These are phyloP conservation scores for Aotearoamyces nothofagi DNA, from an alignment of 2,329 filamentous ascomycete species.

Conservation along the genomic window DNA sequence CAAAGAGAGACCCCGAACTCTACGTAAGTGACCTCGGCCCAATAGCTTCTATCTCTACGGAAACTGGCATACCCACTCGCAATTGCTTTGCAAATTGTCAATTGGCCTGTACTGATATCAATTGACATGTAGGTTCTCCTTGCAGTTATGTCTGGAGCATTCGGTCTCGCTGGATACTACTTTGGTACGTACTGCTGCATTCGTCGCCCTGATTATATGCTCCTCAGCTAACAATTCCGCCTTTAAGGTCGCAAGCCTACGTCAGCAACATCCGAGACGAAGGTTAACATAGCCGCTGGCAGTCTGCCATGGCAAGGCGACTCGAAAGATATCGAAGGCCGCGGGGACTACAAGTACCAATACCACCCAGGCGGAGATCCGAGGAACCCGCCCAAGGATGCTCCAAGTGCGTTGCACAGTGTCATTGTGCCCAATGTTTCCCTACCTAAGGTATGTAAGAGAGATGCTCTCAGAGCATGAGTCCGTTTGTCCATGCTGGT, in stretches of 20 bases:
- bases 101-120: too few relatives aligned
- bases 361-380: slow-evolving; percentile 61
- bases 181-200: slow-evolving; percentile 39
- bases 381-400: slow-evolving; percentile 63
- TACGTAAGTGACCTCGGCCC: slow-evolving; percentile 38
- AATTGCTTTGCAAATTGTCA: too few relatives aligned
- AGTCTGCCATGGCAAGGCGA: slow-evolving; percentile 88
- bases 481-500: too few relatives aligned
- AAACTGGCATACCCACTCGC: too few relatives aligned
- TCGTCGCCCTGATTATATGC: slow-evolving; percentile 3
- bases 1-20: slow-evolving; percentile 59
- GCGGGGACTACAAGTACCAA: slow-evolving; percentile 50
- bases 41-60: too few relatives aligned
- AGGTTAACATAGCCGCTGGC: slow-evolving; percentile 57
- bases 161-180: slow-evolving; percentile 81
- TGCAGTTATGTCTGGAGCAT: slow-evolving; percentile 77
- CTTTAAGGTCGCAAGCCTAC: slow-evolving; percentile 66
- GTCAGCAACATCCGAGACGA: slow-evolving; percentile 63
- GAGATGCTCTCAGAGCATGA: neutral
- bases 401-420: slow-evolving; percentile 87
- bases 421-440: slow-evolving; percentile 90
- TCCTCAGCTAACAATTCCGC: slow-evolving; percentile 3
- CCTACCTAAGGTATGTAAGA: slow-evolving; percentile 59
- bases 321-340: slow-evolving; percentile 22
- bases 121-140: slow-evolving; percentile 57